Evolutionary conservation across 495 filamentous ascomycete genomes (phyloP).

Genomic region (Podospora pseudoanserina): DNA sequence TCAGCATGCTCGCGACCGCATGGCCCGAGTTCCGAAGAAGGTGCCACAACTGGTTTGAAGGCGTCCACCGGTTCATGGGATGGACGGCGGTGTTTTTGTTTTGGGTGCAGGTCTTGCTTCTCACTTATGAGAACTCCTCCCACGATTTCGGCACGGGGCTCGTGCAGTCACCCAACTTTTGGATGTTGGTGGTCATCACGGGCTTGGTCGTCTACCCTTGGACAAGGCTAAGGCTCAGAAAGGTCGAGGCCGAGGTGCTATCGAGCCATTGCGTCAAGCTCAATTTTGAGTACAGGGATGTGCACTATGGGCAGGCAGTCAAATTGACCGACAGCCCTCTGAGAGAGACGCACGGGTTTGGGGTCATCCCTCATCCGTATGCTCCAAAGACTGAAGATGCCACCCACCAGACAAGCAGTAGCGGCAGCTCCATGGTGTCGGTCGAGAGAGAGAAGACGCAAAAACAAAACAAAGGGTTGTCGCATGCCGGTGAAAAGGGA

Average conservation of each 20-base stretch:
- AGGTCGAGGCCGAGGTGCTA: constrained; percentile 59
- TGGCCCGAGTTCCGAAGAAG: constrained; percentile 51
- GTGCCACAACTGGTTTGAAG: constrained; percentile 64
- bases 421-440: constrained; percentile 33
- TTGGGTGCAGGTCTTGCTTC: constrained; percentile 48
- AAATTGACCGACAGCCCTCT: constrained; percentile 57
- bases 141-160: constrained; percentile 37
- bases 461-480: constrained; percentile 53
- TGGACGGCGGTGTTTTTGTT: constrained; percentile 61
- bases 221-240: constrained; percentile 59
- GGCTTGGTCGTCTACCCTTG: constrained; percentile 62
- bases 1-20: constrained; percentile 42
- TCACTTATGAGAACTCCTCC: constrained; percentile 19
- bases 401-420: constrained; percentile 54
- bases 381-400: constrained; percentile 29
- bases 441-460: neutral
- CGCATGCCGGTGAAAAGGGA: constrained; percentile 49
- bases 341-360: constrained; percentile 79
- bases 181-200: constrained; percentile 61
- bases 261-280: constrained; percentile 69
- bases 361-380: constrained; percentile 58
- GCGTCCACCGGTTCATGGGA: constrained; percentile 62
- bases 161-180: constrained; percentile 58
- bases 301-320: constrained; percentile 53
- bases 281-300: constrained; percentile 59